phyloP scores from a whole-genome alignment of 805 yeast genomes.

The Kuraishia floccosa region DNA sequence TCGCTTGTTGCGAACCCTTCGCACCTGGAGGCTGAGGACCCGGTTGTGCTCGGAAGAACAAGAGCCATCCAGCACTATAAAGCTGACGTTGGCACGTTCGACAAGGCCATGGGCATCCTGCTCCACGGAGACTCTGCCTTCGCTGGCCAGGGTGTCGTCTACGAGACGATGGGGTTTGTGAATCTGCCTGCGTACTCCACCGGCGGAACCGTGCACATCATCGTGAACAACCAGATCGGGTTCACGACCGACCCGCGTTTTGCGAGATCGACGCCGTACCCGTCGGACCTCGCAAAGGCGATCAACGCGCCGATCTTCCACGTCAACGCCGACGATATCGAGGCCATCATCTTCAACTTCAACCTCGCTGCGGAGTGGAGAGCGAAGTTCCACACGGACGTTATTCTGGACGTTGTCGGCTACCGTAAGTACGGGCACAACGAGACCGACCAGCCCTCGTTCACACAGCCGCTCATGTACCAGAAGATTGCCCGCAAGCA shows the following conservation, averaged over 20 bases:
- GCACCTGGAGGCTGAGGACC: conserved; percentile 98
- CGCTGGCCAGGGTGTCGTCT: conserved; percentile 98
- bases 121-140: conserved; percentile 99
- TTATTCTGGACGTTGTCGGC: conserved; percentile 92
- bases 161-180: conserved; percentile 95
- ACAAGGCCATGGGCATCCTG: conserved; percentile 84
- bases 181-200: conserved; percentile 91
- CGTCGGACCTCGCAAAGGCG: conserved; percentile 94
- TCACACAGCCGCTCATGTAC: conserved; percentile 98
- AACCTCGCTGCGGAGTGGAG: conserved; percentile 98
- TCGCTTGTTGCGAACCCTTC: conserved; percentile 98
- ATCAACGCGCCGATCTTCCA: conserved; percentile 98
- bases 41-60: conserved; percentile 96
- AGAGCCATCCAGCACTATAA: conserved; percentile 92
- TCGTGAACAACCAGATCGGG: conserved; percentile 97
- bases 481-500: conserved; percentile 80
- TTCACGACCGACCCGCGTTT: conserved; percentile 98
- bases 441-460: conserved; percentile 98
- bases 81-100: conserved; percentile 69
- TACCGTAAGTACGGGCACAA: conserved; percentile 99
- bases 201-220: conserved; percentile 96
- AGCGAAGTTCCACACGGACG: conserved; percentile 92
- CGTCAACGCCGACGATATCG: conserved; percentile 97
- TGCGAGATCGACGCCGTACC: conserved; percentile 96
- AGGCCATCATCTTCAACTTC: conserved; percentile 83